Evolutionary conservation across 208 protist species (phyloP), one percentile per base, ranked within the genome.

Genomic region (Leishmania major): DNA sequence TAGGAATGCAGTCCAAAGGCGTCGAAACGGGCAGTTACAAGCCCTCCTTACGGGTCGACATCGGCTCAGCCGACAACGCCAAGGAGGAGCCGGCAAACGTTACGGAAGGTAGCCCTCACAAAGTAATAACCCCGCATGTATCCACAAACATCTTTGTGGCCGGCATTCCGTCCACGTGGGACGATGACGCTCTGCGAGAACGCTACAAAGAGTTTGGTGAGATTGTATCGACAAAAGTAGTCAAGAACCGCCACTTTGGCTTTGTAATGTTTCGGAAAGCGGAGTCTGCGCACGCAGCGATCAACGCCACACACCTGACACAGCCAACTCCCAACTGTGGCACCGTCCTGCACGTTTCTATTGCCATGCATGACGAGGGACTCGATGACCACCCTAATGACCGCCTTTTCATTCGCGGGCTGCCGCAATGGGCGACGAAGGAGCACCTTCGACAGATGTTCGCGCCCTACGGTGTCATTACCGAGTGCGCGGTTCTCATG

Each of bases 311-410:
- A 31, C 95, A 98, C 81, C 84, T 95, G 43, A 95, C 92, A 1
- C 85, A 90, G 59, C 92, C 93, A 17, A 83, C 79, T 49, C 87
- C 89, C 7, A 91, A 87, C 55, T 90, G 90, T 37, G 67, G 84
- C 7, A 91, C 89, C 43, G 62, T 96, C 47, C 79, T 97, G 60
- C 93, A 98, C 81, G 95, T 96, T 6, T 96, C 92, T 25, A 93
- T 98, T 53, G 93, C 95, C 8, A 98, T 98, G 95, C 95, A 98
- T 72, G 93, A 96, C 82, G 95, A 98, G 79, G 95, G 95, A n/a
- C 89, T 95, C 11, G 93, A 98, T 77, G 95, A 96, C 47, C 80
- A 92, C 77, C 93, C 95, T 0, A 98, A 95, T 84, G 90, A 96
- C 76, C 91, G 95, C 62, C 85, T 98, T 59, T 98, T 98, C 75